These are phyloP conservation scores for Rosa multiflora DNA, from an alignment of 306 rosid species.

Conservation along the genomic window DNA sequence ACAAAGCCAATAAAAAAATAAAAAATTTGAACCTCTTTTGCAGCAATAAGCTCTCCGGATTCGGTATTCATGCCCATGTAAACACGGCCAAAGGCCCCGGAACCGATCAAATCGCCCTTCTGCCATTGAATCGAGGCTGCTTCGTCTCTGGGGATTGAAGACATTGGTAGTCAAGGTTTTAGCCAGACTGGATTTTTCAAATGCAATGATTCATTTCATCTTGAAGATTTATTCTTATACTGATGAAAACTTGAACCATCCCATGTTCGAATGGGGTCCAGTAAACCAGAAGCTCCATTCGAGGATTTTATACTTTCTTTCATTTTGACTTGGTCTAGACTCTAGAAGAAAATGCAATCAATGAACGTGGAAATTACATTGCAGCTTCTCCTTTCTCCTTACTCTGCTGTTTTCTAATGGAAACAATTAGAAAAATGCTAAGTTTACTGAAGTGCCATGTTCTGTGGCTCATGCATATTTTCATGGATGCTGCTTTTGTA, in stretches of 20 bases:
- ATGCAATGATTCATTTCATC: conserved; percentile 19
- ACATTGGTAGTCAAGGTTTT: conserved; percentile 43
- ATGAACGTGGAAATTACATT: too few relatives aligned
- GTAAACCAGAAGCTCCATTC: too few relatives aligned
- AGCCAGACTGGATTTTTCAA: conserved; percentile 72
- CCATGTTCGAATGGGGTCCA: not conserved
- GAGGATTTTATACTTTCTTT: too few relatives aligned
- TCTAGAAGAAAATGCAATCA: not conserved
- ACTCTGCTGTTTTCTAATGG: too few relatives aligned
- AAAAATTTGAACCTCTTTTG: conserved; percentile 59
- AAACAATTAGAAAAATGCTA: too few relatives aligned
- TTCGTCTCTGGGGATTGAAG: conserved; percentile 43
- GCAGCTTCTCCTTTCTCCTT: too few relatives aligned
- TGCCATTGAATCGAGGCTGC: conserved; percentile 86
- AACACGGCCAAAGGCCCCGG: conserved; percentile 97
- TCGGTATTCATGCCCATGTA: conserved; percentile 98
- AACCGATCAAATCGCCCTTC: conserved; percentile 96
- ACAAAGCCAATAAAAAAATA: not conserved
- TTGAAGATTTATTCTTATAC: not conserved
- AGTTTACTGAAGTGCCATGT: too few relatives aligned
- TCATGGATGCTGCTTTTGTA: too few relatives aligned
- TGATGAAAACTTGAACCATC: not conserved
- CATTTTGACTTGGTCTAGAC: not conserved
- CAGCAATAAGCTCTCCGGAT: conserved; percentile 98
- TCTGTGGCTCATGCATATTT: too few relatives aligned